phyloP scores from a whole-genome alignment of 2,329 filamentous ascomycete species.

The Huntiella bhutanensis region DNA sequence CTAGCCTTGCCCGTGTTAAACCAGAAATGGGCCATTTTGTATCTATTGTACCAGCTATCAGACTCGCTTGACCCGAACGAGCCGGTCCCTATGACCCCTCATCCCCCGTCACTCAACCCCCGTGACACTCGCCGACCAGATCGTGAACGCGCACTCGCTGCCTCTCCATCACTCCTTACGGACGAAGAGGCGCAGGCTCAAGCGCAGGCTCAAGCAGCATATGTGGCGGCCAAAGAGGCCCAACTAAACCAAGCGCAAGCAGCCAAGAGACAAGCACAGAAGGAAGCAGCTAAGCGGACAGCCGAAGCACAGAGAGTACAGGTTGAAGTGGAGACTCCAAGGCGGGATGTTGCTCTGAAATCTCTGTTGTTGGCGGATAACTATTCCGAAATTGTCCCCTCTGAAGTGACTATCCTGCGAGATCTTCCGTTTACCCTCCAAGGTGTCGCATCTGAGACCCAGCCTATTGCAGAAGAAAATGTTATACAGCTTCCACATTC shows the following conservation, averaged over 20 bases:
- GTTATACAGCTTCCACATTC: slow-evolving; percentile 58
- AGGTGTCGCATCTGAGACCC: slow-evolving; percentile 69
- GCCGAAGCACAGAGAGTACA: slow-evolving; percentile 12
- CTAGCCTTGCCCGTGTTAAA: slow-evolving; percentile 80
- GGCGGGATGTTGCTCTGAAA: slow-evolving; percentile 35
- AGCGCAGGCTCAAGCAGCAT: slow-evolving; percentile 24
- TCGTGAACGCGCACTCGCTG: slow-evolving; percentile 20
- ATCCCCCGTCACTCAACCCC: slow-evolving; percentile 18
- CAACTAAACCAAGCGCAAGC: slow-evolving; percentile 16
- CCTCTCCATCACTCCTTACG: slow-evolving; percentile 20
- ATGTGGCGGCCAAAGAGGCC: slow-evolving; percentile 23
- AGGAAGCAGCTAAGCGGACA: slow-evolving; percentile 19
- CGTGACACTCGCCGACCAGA: slow-evolving; percentile 22
- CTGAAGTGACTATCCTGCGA: slow-evolving; percentile 48
- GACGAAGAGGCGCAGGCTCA: slow-evolving; percentile 23
- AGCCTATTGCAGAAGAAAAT: slow-evolving; percentile 53
- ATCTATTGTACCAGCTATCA: slow-evolving; percentile 69
- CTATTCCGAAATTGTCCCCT: slow-evolving; percentile 36
- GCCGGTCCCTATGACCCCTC: slow-evolving; percentile 26
- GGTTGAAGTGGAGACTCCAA: slow-evolving; percentile 17
- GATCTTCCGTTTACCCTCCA: slow-evolving; percentile 88
- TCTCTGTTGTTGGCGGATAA: slow-evolving; percentile 38
- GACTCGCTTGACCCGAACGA: slow-evolving; percentile 42
- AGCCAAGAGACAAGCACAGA: slow-evolving; percentile 7
- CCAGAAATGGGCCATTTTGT: slow-evolving; percentile 93